phyloP scores from a whole-genome alignment of 192 early-diverging fungal genomes.

The Backusella macrospora region DNA sequence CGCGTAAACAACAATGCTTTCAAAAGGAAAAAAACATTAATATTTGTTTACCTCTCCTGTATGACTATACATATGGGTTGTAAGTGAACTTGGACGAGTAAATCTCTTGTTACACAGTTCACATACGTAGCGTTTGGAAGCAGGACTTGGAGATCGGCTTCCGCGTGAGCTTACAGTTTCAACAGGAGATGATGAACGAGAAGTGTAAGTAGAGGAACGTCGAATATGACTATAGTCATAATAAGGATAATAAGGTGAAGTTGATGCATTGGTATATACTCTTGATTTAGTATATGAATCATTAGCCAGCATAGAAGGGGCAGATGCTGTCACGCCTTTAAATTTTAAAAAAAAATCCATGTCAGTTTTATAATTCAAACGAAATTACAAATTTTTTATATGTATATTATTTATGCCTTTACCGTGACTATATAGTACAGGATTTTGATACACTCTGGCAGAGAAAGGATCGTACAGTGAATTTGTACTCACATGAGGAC shows the following conservation, averaged over 20 bases:
- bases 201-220: conserved; percentile 17
- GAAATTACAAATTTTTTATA: neutral
- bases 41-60: conserved; percentile 31
- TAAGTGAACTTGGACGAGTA: conserved; percentile 36
- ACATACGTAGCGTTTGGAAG: conserved; percentile 37
- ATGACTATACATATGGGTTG: conserved; percentile 38
- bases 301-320: neutral
- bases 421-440: conserved; percentile 16
- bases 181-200: conserved; percentile 15
- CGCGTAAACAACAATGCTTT: neutral
- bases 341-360: neutral
- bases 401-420: neutral
- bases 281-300: conserved; percentile 1
- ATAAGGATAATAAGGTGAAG: conserved; percentile 11
- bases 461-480: conserved; percentile 13
- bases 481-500: conserved; percentile 16
- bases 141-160: neutral
- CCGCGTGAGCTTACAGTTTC: conserved; percentile 8
- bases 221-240: conserved; percentile 5
- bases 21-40: neutral
- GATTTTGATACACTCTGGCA: conserved; percentile 1
- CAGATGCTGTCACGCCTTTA: neutral
- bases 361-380: neutral
- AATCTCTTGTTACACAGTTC: conserved; percentile 32
- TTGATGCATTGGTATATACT: neutral